These are phyloP conservation scores for Selaginella moellendorffii DNA, from an alignment of 75 land plant genomes.

Conservation along the genomic window DNA sequence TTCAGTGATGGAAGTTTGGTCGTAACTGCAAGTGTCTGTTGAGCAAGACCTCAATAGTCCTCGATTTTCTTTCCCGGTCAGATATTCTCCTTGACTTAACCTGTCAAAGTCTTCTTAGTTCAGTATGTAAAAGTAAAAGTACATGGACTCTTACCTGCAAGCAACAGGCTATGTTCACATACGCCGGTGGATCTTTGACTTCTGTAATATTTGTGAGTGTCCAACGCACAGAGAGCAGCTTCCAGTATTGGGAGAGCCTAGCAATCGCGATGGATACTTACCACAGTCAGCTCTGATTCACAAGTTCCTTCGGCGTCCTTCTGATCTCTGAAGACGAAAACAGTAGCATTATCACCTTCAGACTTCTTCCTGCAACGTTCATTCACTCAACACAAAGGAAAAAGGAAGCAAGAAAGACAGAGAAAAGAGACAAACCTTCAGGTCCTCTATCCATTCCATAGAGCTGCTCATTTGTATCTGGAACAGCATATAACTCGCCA, in stretches of 20 bases:
- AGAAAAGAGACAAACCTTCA: too few relatives aligned
- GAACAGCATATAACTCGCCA: too few relatives aligned
- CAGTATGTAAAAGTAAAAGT: too few relatives aligned
- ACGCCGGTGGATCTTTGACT: slow-evolving; percentile 30
- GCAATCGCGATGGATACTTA: slow-evolving; percentile 18
- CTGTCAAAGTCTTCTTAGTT: too few relatives aligned
- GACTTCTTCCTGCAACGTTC: too few relatives aligned
- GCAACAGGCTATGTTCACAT: slow-evolving; percentile 27
- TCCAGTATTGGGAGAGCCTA: slow-evolving; percentile 34
- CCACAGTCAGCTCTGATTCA: slow-evolving; percentile 35
- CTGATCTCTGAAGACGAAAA: too few relatives aligned
- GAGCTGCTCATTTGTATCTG: too few relatives aligned
- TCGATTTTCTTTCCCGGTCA: slow-evolving; percentile 30
- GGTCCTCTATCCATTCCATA: too few relatives aligned
- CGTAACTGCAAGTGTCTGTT: slow-evolving; percentile 25
- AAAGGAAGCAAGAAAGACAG: too few relatives aligned
- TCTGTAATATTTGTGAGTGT: slow-evolving; percentile 30
- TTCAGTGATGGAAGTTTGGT: slow-evolving; percentile 18
- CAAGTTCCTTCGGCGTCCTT: too few relatives aligned
- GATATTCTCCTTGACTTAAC: slow-evolving; percentile 26
- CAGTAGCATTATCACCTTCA: too few relatives aligned
- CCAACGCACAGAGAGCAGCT: slow-evolving; percentile 28
- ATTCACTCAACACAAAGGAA: too few relatives aligned
- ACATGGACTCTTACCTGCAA: slow-evolving; percentile 31
- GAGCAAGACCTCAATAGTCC: slow-evolving; percentile 35